A percentile compares a stretch with the other conserved stretches of the same genome.
phyloP scores from a whole-genome alignment of 768 basidiomycete genomes.

The Naganishia kalamii region DNA sequence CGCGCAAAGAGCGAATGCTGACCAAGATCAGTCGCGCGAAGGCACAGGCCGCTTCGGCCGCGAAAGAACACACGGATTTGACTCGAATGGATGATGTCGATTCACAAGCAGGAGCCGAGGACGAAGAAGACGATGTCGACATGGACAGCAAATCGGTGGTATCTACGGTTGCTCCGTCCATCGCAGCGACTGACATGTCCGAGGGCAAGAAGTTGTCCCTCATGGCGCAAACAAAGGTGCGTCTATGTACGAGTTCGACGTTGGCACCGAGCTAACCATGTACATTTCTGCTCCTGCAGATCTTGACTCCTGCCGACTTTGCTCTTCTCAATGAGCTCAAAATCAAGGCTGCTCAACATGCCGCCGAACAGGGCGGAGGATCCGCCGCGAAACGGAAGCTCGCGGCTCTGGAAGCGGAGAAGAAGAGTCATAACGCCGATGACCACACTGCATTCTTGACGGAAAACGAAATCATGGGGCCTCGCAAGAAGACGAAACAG shows the following conservation, averaged over 20 bases:
- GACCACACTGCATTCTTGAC: conserved; percentile 63
- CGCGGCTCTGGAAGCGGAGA: conserved; percentile 66
- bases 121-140: conserved; percentile 37
- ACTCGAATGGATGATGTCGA: neutral
- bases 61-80: neutral
- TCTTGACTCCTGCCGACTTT: conserved; percentile 95
- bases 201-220: conserved; percentile 42
- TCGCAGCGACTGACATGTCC: conserved; percentile 35
- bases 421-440: conserved; percentile 50
- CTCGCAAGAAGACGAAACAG: conserved; percentile 84
- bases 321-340: conserved; percentile 81
- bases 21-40: conserved; percentile 6
- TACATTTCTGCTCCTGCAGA: conserved; percentile 52
- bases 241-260: neutral
- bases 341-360: conserved; percentile 66
- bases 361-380: conserved; percentile 62
- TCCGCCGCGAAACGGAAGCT: conserved; percentile 79
- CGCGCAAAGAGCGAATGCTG: conserved; percentile 25
- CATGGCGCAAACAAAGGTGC: conserved; percentile 44
- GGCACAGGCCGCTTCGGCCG: neutral
- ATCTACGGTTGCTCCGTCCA: conserved; percentile 34
- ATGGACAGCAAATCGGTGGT: conserved; percentile 41
- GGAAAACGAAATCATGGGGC: conserved; percentile 86
- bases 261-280: neutral
- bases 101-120: conserved; percentile 17